Base-by-base conservation (phyloP, 2,329 filamentous ascomycete genomes). In the Thielaviopsis ethacetica region DNA sequence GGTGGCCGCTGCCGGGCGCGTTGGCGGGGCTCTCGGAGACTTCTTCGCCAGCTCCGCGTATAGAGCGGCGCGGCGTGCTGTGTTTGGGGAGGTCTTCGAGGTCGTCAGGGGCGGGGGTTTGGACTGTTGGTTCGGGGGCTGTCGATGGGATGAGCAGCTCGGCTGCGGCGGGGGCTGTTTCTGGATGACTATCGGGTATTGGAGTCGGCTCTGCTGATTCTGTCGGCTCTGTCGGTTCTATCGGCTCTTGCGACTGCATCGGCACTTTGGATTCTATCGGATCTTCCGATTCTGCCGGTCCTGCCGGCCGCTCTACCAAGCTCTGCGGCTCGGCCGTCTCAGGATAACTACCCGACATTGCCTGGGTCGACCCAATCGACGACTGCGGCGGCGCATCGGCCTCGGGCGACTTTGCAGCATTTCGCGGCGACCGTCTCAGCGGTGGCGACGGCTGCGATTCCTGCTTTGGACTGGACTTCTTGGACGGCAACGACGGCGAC, bases 1-100 rank as follows among this genome's bases (percentile, higher is more conserved):
- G 73, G n/a, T 51, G 52, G 1, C 79, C 80, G 62, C 78, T 82
- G 2, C 79, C 80, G 0, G 79, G 80, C 15, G 78, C 78, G 63
- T 77, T 67, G 9, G 64, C 68, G 0, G 81, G 80, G 59, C 78
- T 81, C 64, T 83, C 78, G 41, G 68, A 71, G 15, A 80, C 71
- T 64, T 78, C 75, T 54, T 77, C 73, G 17, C 44, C 44, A 65
- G 62, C 15, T 63, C 50, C 49, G 49, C 22, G 53, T 56, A 22
- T 15, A n/a, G 24, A 26, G 17, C 26, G 44, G 41, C 15, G 60
- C 56, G 61, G 51, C 38, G 52, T 57, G 15, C 12, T 59, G 19
- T n/a, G 49, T 34, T 24, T 38, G 26, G 54, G 61, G 12, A 59
- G 49, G 26, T 61, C 52, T 21, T 54, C 41, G 21, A 54, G 53